Percentiles rank a stretch among this genome's conserved stretches.
Evolutionary conservation across 164 flowering plant species (phyloP).

Genomic region (Liquidambar formosana): DNA sequence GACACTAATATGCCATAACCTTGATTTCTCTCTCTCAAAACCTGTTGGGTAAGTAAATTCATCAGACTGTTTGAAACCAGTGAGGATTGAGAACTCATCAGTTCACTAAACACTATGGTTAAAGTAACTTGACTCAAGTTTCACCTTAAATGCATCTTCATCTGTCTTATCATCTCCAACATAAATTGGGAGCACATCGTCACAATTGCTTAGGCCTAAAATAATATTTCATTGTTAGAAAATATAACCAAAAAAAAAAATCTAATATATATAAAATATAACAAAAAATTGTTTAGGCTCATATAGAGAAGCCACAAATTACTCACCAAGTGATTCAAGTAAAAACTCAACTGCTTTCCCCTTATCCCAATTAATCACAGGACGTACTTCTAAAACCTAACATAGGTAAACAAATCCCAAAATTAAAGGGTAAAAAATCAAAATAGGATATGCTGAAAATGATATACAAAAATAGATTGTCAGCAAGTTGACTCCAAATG

Average conservation of each 20-base stretch:
- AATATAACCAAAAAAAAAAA: background rate
- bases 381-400: conserved; percentile 75
- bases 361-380: conserved; percentile 69
- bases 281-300: background rate
- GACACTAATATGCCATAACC: conserved; percentile 81
- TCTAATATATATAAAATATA: conserved; percentile 2
- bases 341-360: conserved; percentile 70
- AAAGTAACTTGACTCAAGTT: background rate
- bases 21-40: conserved; percentile 46
- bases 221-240: background rate
- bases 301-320: background rate
- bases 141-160: conserved; percentile 83
- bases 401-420: background rate
- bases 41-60: conserved; percentile 22
- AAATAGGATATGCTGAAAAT: background rate
- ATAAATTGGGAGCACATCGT: conserved; percentile 76
- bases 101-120: background rate
- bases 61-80: background rate
- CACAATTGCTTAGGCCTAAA: conserved; percentile 55
- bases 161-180: conserved; percentile 87
- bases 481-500: background rate
- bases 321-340: conserved; percentile 65
- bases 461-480: background rate
- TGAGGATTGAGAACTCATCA: background rate
- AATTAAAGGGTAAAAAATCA: background rate